Base-by-base conservation (phyloP, 2,329 filamentous ascomycete species). In the Penicillium griseofulvum region DNA sequence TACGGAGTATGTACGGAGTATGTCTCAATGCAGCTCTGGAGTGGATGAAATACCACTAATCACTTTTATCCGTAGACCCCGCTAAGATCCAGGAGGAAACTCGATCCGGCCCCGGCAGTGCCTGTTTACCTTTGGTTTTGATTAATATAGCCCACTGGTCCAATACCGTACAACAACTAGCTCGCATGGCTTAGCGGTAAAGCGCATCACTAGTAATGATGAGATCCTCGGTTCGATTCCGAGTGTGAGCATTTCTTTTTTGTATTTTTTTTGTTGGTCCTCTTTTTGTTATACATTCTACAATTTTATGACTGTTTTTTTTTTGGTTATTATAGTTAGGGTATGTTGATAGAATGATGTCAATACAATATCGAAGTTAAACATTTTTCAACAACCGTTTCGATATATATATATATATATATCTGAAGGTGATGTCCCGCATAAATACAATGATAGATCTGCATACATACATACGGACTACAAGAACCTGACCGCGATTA, bases 111-210 rank as follows among this genome's bases (percentile, higher is more conserved):
- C 3, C 22, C 3, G 22, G 22, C 22, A 22, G 4, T 22, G 37
- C 33, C 8, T 19, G 2, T n/a, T 9, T 10, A 7, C 4, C 2
- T 29, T 29, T 9, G 4, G 1, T 29, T 29, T 29, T 8, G 29
- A 11, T 43, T 43, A 6, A 43, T 29, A 43, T 28, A 12, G 16
- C n/a, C 6, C 17, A 28, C n/a, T 7, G 10, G 11, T n/a, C 10
- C 5, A 17, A 2, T 10, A 5, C 16, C 3, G 11, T 26, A 14
- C 7, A 37, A 22, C n/a, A 29, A 46, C 4, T 19, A 46, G 33
- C 45, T 47, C 33, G 44, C 44, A 47, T 36, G 44, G 33, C 22
- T 36, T 47, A 47, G 22, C 16, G 43, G 43, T 46, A 37, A 47
- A 47, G 33, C 42, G 31, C 44, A 47, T 47, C 44, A 28, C 14